Percentiles rank a stretch among this genome's conserved stretches.
These are phyloP conservation scores for Eucalyptus shirleyi DNA, from an alignment of 345 rosid species.

Conservation along the genomic window DNA sequence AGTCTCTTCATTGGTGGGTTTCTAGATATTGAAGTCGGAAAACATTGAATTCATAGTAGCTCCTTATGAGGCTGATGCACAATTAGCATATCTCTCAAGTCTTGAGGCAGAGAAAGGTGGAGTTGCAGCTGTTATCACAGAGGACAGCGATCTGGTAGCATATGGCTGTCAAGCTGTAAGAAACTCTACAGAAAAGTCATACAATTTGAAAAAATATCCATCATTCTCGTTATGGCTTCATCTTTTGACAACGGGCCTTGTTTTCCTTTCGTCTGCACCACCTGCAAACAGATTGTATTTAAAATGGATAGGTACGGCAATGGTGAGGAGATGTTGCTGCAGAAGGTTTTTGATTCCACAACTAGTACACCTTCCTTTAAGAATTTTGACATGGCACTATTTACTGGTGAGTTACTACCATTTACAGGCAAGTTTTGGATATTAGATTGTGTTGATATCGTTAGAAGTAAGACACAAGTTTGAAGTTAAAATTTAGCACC, in stretches of 20 bases:
- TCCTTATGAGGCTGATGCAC: constrained; percentile 98
- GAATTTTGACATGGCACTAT: constrained; percentile 43
- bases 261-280: constrained; percentile 7
- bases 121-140: constrained; percentile 69
- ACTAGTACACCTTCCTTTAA: constrained; percentile 49
- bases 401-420: constrained; percentile 34
- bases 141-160: constrained; percentile 85
- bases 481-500: neutral
- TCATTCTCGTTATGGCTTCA: neutral
- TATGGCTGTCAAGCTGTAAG: constrained; percentile 93
- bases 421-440: neutral
- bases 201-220: constrained; percentile 14
- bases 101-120: constrained; percentile 64
- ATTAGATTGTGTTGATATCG: neutral
- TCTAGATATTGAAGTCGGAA: constrained; percentile 62
- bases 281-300: constrained; percentile 43
- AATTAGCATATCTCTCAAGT: constrained; percentile 66
- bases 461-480: neutral
- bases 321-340: constrained; percentile 58
- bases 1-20: constrained; percentile 3
- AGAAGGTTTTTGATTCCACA: constrained; percentile 43
- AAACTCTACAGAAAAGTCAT: constrained; percentile 22
- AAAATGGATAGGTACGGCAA: constrained; percentile 90
- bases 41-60: constrained; percentile 84
- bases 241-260: neutral